Percentiles rank a stretch among this genome's conserved stretches.
Conservation (phyloP, 352 stramenopile species). For the Globisporangium spinosum region DNA sequence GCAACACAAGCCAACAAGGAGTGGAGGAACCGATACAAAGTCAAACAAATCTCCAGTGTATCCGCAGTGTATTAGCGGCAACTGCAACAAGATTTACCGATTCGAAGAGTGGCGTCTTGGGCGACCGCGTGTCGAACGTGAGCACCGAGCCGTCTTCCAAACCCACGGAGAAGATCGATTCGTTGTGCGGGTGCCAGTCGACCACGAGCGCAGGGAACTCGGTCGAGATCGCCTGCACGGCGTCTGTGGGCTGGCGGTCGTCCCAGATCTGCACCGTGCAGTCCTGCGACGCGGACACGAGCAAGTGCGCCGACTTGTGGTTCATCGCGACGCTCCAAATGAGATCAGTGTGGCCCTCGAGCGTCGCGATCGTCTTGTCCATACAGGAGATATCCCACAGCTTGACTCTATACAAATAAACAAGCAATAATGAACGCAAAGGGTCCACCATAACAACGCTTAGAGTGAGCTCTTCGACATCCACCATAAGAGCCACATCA, state of each 20-base stretch:
- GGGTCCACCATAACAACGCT: not conserved
- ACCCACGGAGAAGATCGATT: constrained; percentile 53
- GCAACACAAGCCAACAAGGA: not conserved
- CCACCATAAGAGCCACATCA: not conserved
- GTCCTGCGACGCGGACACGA: constrained; percentile 67
- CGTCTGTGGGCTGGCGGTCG: constrained; percentile 40
- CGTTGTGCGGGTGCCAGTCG: constrained; percentile 66
- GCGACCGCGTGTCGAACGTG: constrained; percentile 65
- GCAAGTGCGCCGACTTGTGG: constrained; percentile 31
- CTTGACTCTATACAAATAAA: constrained; percentile 46
- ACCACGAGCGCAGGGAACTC: constrained; percentile 43
- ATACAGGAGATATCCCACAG: constrained; percentile 61
- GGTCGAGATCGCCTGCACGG: constrained; percentile 39
- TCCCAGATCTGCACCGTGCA: constrained; percentile 75
- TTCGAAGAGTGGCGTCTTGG: constrained; percentile 34
- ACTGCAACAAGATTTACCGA: constrained; percentile 22
- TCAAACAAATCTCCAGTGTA: not conserved
- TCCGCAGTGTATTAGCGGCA: not conserved
- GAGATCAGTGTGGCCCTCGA: constrained; percentile 67
- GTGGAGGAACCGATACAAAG: not conserved
- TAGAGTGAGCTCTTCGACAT: not conserved
- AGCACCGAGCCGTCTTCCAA: constrained; percentile 61
- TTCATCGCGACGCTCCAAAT: constrained; percentile 69
- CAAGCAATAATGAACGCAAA: not conserved
- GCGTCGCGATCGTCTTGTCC: constrained; percentile 44